A percentile compares a stretch with the other conserved stretches of the same genome.
phyloP scores from a whole-genome alignment of 768 basidiomycete species.

The Rhodotorula graminis region DNA sequence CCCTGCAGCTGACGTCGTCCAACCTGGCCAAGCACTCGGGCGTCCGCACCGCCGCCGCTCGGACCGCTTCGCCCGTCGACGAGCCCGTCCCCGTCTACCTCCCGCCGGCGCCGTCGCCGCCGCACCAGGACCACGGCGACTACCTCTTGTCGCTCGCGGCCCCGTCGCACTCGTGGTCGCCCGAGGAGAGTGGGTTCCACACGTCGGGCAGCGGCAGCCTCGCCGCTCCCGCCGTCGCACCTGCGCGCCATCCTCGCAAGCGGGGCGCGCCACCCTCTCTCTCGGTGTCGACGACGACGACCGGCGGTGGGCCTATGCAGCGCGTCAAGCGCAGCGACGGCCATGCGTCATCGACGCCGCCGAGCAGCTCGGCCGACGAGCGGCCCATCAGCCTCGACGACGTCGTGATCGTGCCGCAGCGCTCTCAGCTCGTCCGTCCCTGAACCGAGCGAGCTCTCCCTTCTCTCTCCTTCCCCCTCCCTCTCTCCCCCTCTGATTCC shows the following conservation, averaged over 20 bases:
- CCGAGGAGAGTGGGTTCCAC: slow-evolving; percentile 4
- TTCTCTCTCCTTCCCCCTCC: no score
- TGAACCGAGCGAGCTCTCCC: neutral
- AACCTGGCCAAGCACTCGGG: slow-evolving; percentile 10
- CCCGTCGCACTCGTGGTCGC: slow-evolving; percentile 31
- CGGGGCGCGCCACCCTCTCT: no score
- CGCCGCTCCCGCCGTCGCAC: neutral
- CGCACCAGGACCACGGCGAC: slow-evolving; percentile 32
- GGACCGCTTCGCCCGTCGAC: neutral
- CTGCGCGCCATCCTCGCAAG: no score
- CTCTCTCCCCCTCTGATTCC: no score
- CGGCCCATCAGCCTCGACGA: slow-evolving; percentile 27
- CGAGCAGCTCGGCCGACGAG: slow-evolving; percentile 17
- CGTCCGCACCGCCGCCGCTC: neutral
- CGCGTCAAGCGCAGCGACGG: no score
- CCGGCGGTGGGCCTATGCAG: neutral
- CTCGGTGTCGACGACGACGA: no score
- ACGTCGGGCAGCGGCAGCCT: neutral
- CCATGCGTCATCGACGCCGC: no score
- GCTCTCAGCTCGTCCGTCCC: neutral
- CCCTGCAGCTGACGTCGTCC: slow-evolving; percentile 15
- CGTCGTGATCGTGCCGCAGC: neutral
- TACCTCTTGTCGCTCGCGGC: slow-evolving; percentile 34
- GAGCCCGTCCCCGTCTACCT: neutral
- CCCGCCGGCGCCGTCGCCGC: slow-evolving; percentile 9